phyloP scores from a whole-genome alignment of 495 filamentous ascomycete genomes.

The Pyrenula massariospora region DNA sequence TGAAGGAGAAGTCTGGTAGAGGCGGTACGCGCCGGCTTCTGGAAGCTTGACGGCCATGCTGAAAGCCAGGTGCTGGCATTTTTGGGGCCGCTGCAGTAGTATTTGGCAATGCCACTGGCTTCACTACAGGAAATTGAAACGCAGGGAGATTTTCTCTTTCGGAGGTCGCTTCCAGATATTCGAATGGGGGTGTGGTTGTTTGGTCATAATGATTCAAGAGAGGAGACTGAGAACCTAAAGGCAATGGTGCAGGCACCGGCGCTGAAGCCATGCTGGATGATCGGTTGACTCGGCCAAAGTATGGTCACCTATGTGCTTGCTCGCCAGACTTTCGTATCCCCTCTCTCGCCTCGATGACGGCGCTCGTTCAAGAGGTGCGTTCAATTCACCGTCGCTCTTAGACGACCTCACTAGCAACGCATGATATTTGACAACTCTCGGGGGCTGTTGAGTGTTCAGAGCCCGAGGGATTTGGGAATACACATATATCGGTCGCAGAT shows the following conservation, averaged over 20 bases:
- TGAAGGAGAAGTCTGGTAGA: constrained; percentile 56
- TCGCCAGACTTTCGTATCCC: no score
- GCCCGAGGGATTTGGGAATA: no score
- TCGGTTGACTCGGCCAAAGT: no score
- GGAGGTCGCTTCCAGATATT: not conserved
- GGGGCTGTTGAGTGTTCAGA: no score
- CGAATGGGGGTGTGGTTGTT: constrained; percentile 10
- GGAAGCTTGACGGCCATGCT: not conserved
- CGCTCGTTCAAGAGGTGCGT: no score
- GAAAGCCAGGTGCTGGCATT: constrained; percentile 9
- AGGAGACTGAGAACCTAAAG: not conserved
- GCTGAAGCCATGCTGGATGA: not conserved
- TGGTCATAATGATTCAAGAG: not conserved
- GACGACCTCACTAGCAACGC: no score
- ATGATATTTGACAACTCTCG: no score
- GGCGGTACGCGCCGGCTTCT: constrained; percentile 16
- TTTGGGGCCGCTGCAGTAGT: constrained; percentile 8
- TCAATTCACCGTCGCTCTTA: no score
- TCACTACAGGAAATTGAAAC: constrained; percentile 28
- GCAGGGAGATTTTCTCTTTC: not conserved
- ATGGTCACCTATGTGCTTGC: no score
- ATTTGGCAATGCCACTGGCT: constrained; percentile 28
- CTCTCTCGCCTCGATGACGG: no score
- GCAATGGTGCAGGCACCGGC: not conserved
- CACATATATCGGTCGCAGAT: not conserved